A percentile compares a stretch with the other conserved stretches of the same genome.
Evolutionary conservation across 441 rosid genomes (phyloP).

Genomic region (Melastoma candidum): DNA sequence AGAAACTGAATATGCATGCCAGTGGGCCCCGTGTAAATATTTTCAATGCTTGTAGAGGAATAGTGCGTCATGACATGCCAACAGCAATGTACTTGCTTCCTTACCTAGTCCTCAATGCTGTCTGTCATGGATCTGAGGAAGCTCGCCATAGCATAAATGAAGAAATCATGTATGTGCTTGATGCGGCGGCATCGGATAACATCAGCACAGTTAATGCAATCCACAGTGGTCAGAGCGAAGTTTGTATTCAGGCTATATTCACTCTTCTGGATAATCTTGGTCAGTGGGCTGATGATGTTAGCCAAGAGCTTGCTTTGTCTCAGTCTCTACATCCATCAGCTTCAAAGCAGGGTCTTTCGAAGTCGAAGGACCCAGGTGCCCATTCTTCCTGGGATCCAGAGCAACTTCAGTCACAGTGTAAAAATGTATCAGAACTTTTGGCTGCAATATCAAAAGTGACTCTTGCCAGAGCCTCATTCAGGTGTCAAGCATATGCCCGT

Average conservation of each 20-base stretch:
- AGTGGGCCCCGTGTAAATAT: constrained; percentile 86
- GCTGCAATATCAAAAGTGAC: constrained; percentile 80
- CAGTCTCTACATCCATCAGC: constrained; percentile 47
- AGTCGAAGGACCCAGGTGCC: constrained; percentile 45
- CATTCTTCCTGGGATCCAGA: constrained; percentile 45
- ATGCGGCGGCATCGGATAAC: constrained; percentile 80
- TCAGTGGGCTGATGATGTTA: constrained; percentile 96
- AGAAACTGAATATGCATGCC: constrained; percentile 80
- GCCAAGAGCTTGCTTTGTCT: constrained; percentile 84
- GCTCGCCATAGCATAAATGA: constrained; percentile 81
- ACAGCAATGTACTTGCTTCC: constrained; percentile 88
- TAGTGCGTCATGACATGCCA: constrained; percentile 98
- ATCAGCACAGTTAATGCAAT: constrained; percentile 48
- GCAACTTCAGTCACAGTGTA: constrained; percentile 78
- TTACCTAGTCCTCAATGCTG: constrained; percentile 82
- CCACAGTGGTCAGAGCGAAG: constrained; percentile 77
- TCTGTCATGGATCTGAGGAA: constrained; percentile 87
- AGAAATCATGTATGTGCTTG: constrained; percentile 85
- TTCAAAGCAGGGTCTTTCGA: constrained; percentile 60
- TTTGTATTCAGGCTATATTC: constrained; percentile 94
- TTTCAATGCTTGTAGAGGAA: constrained; percentile 92
- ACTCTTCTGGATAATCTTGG: constrained; percentile 99
- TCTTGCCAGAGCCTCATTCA: constrained; percentile 88
- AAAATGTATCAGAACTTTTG: constrained; percentile 86
- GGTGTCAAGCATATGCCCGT: constrained; percentile 97